Base-by-base conservation (phyloP, 768 basidiomycete genomes). In the Collybia mongolica region DNA sequence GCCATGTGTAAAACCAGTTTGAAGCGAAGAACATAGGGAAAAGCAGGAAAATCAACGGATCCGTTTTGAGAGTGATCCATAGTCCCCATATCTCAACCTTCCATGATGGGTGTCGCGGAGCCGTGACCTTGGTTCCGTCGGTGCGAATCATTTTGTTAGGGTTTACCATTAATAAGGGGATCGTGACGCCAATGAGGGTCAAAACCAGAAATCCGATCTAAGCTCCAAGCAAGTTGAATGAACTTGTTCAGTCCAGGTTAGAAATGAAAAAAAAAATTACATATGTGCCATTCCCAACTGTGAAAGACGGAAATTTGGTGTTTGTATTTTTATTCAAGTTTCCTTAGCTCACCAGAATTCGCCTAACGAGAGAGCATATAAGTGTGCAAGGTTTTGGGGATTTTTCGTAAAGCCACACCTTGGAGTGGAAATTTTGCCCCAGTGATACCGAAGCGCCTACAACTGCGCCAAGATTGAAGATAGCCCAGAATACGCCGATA, bases 1-100 rank as follows among this genome's bases (percentile, higher is more conserved):
- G 88, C 87, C 87, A 91, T 1, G 89, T 85, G 61, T 90, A 90
- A 68, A 90, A 91, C 80, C 87, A 92, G 63, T 91, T 92, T 38
- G 84, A 87, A 5, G 86, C 83, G 49, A 91, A 79, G 68, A 92
- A 92, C 85, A 93, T 88, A 9, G 91, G 91, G 73, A 93, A 88
- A 19, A 93, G 76, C 3, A 90, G 67, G 12, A 91, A 51, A 57
- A 93, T 82, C 68, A 76, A 71, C 0, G 87, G 88, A 60, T 93
- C 90, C 8, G 77, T 84, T 50, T 69, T 75, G 44, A 93, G 71
- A 2, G 86, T 80, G 28, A 84, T 56, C 65, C 77, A 90, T 12
- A 93, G 77, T 7, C 84, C 84, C 53, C 74, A 71, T 44, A 93
- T 69, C 64, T 93, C 90, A n/a, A 77, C 74, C 61, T 80, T 87